Conservation (phyloP, 106 monocot genomes). For the Acorus gramineus region DNA sequence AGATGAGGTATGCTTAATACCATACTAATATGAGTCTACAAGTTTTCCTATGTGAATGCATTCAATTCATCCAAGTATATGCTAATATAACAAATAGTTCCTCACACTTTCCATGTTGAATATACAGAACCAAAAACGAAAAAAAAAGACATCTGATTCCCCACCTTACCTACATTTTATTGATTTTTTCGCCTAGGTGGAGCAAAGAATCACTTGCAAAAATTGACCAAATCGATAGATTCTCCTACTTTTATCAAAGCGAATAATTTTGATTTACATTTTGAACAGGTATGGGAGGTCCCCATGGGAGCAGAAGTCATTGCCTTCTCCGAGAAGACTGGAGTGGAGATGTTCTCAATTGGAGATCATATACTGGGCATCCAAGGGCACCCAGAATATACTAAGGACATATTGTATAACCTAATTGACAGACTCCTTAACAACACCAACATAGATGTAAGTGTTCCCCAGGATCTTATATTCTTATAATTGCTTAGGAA, state of each 20-base stretch:
- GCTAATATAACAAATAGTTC: too few species aligned
- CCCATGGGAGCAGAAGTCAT: conserved; percentile 51
- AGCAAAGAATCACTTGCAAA: too few species aligned
- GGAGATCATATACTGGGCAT: conserved; percentile 66
- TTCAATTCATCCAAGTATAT: too few species aligned
- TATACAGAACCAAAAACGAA: too few species aligned
- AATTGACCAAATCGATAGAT: too few species aligned
- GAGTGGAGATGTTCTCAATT: conserved; percentile 56
- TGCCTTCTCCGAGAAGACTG: conserved; percentile 55
- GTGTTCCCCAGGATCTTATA: not conserved
- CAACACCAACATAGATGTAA: conserved; percentile 44
- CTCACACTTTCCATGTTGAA: too few species aligned
- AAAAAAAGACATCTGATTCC: too few species aligned
- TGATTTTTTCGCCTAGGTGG: too few species aligned
- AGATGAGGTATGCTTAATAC: conserved; percentile 48
- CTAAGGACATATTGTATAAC: conserved; percentile 61
- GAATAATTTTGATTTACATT: not conserved
- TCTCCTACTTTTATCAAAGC: not conserved
- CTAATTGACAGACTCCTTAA: conserved; percentile 53
- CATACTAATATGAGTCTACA: too few species aligned
- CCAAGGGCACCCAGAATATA: conserved; percentile 88
- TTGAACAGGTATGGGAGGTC: conserved; percentile 47
- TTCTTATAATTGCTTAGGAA: too few species aligned
- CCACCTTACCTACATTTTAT: too few species aligned
- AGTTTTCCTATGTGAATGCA: too few species aligned